These are phyloP conservation scores for Batrachochytrium dendrobatidis DNA, from an alignment of 371 early-diverging fungal genomes.

Conservation along the genomic window DNA sequence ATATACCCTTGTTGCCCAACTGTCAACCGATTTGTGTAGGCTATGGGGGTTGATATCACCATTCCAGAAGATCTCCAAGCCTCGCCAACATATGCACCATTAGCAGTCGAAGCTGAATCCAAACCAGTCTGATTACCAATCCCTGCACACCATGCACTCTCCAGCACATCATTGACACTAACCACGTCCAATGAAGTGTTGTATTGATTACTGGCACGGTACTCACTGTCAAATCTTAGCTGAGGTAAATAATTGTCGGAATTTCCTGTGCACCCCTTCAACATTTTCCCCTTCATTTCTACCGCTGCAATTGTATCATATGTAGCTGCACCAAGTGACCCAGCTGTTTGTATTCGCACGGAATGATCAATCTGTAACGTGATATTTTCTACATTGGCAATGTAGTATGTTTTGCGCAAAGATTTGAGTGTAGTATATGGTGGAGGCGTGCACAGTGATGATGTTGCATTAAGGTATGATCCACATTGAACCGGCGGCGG, in stretches of 20 bases:
- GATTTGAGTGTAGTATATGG: neutral
- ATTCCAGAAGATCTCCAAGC: constrained; percentile 37
- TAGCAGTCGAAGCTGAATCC: constrained; percentile 10
- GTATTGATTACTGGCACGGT: neutral
- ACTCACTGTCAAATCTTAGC: constrained; percentile 14
- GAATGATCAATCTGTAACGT: constrained; percentile 48
- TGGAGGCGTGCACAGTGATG: constrained; percentile 8
- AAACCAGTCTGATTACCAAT: neutral
- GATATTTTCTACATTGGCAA: constrained; percentile 24
- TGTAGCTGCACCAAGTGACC: neutral
- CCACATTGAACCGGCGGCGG: constrained; percentile 9
- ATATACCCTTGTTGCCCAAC: constrained; percentile 21
- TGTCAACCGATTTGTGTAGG: constrained; percentile 32
- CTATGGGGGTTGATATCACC: constrained; percentile 41
- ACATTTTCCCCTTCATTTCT: constrained; percentile 15
- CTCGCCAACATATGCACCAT: constrained; percentile 20
- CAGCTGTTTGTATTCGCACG: constrained; percentile 29
- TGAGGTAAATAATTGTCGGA: neutral
- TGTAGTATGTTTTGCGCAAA: constrained; percentile 15
- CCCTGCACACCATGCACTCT: neutral
- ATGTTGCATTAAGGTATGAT: neutral
- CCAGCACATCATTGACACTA: constrained; percentile 10
- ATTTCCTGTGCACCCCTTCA: constrained; percentile 5
- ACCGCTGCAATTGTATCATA: neutral
- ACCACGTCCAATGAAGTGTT: constrained; percentile 13